These are phyloP conservation scores for Tylopilus intermedius DNA, from an alignment of 768 basidiomycete genomes.

Conservation along the genomic window DNA sequence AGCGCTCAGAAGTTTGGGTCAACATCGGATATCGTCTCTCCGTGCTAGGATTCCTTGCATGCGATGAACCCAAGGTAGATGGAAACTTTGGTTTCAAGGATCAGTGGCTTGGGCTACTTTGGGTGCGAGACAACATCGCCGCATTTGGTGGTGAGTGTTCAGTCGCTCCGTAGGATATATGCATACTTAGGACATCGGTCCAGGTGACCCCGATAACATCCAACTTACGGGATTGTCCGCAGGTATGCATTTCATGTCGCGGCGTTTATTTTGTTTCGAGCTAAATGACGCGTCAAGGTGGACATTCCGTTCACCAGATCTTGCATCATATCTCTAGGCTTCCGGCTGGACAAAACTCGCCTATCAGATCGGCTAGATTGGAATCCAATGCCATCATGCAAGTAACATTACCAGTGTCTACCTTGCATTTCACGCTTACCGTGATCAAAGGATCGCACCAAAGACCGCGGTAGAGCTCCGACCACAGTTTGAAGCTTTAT, in stretches of 20 bases:
- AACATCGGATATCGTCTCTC: slow-evolving; percentile 76
- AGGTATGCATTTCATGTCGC: slow-evolving; percentile 29
- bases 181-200: background rate
- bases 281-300: slow-evolving; percentile 37
- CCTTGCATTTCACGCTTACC: background rate
- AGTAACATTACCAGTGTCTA: slow-evolving; percentile 16
- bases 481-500: slow-evolving; percentile 61
- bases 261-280: background rate
- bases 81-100: slow-evolving; percentile 87
- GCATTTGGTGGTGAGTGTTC: slow-evolving; percentile 55
- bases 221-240: slow-evolving; percentile 67
- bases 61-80: slow-evolving; percentile 51
- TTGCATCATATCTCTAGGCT: slow-evolving; percentile 64
- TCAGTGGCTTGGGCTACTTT: slow-evolving; percentile 69
- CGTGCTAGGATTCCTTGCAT: slow-evolving; percentile 71
- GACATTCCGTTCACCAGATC: slow-evolving; percentile 70
- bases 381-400: slow-evolving; percentile 75
- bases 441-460: slow-evolving; percentile 40
- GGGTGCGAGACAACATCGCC: slow-evolving; percentile 63
- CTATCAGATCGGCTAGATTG: slow-evolving; percentile 60
- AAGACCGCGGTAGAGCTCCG: slow-evolving; percentile 55
- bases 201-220: slow-evolving; percentile 58
- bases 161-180: background rate
- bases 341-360: slow-evolving; percentile 49
- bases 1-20: slow-evolving; percentile 66